These are phyloP conservation scores for Scenedesmus sp. DNA, from an alignment of 163 green algal species.

Conservation along the genomic window DNA sequence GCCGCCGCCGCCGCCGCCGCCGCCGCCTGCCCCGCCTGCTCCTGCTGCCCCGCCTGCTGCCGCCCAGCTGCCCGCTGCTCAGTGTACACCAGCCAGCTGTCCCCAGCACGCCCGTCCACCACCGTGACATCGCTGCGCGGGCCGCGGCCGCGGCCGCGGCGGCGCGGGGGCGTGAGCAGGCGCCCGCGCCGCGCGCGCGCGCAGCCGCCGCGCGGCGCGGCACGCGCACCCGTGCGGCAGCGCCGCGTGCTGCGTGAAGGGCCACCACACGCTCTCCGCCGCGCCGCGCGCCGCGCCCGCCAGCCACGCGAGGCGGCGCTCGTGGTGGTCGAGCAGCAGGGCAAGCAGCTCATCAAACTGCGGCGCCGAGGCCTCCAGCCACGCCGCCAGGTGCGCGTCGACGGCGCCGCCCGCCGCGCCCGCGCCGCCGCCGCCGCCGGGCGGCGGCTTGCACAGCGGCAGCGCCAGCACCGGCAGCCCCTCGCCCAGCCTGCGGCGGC, in stretches of 20 bases:
- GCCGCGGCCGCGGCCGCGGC: not conserved
- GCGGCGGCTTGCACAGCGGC: constrained; percentile 48
- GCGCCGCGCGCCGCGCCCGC: constrained; percentile 31
- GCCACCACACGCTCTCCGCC: constrained; percentile 87
- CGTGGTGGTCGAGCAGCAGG: constrained; percentile 44
- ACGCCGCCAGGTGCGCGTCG: constrained; percentile 57
- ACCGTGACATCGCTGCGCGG: constrained; percentile 66
- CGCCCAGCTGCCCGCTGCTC: constrained; percentile 24
- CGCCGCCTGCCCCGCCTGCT: constrained; percentile 33
- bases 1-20: constrained; percentile 12
- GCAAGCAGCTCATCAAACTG: constrained; percentile 48
- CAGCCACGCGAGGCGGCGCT: constrained; percentile 53
- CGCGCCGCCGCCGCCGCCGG: constrained; percentile 18
- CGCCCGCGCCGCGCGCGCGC: no score
- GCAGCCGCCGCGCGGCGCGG: not conserved
- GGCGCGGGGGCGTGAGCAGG: not conserved
- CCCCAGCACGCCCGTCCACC: constrained; percentile 75
- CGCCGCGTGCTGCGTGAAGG: constrained; percentile 95
- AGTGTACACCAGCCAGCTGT: constrained; percentile 53
- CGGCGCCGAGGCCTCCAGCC: constrained; percentile 56
- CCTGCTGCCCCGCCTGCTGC: constrained; percentile 31
- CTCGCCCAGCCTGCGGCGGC: constrained; percentile 23
- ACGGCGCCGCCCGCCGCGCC: constrained; percentile 15
- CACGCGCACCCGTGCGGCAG: constrained; percentile 31
- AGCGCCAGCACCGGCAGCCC: constrained; percentile 58